These are phyloP conservation scores for Teunomyces pallodes DNA, from an alignment of 805 yeast species.

Conservation along the genomic window DNA sequence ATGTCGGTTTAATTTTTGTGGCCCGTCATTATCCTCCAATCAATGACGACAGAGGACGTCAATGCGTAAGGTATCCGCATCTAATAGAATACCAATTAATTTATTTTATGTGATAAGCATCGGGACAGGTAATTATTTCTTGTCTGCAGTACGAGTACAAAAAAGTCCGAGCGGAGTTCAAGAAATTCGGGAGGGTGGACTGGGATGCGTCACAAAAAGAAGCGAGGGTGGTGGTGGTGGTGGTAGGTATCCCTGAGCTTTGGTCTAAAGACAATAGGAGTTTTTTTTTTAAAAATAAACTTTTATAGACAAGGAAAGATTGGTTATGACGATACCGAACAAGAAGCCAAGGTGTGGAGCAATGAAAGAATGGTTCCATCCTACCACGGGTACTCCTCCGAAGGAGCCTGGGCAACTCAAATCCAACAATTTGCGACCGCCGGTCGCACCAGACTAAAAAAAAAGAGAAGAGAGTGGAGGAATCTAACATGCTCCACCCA, in stretches of 20 bases:
- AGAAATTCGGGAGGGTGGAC: background rate
- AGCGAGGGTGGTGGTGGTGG: too few relatives aligned
- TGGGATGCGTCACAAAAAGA: background rate
- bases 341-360: background rate
- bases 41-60: too few relatives aligned
- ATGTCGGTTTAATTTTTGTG: background rate
- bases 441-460: background rate
- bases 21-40: background rate
- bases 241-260: background rate
- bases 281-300: background rate
- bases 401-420: background rate
- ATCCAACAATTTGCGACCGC: slow-evolving; percentile 2
- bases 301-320: background rate
- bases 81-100: background rate
- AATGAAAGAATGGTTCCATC: background rate
- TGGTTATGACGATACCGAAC: too few relatives aligned
- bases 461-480: background rate
- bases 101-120: background rate
- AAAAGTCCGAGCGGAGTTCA: slow-evolving; percentile 4
- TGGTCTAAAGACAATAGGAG: background rate
- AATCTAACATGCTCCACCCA: background rate
- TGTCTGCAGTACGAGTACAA: background rate
- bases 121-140: background rate
- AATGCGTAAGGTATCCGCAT: too few relatives aligned
- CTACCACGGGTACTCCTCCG: background rate